Evolutionary conservation across 2,329 filamentous ascomycete species (phyloP).

Genomic region (Sporothrix phasma): DNA sequence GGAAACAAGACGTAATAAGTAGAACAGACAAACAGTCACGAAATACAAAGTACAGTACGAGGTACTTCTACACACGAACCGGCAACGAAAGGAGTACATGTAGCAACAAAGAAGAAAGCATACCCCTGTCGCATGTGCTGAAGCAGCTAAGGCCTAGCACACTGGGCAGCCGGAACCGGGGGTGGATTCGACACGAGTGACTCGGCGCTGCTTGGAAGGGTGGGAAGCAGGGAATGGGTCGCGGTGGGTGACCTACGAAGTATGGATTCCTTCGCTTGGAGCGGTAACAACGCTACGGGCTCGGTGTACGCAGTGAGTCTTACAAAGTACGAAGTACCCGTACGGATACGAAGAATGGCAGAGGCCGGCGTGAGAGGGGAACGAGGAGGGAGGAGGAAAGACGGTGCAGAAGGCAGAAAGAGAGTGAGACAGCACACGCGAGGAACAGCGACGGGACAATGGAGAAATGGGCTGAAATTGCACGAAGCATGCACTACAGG

Average conservation of each 20-base stretch:
- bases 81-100: not conserved
- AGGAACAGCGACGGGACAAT: not conserved
- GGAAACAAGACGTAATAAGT: too few species aligned
- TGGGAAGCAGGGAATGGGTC: not conserved
- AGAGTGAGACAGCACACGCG: not conserved
- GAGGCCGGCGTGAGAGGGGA: not conserved
- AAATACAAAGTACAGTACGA: too few species aligned
- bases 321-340: too few species aligned
- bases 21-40: too few species aligned
- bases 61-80: not conserved
- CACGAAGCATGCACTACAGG: not conserved
- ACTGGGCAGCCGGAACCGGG: not conserved
- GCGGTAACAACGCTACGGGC: not conserved
- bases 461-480: not conserved
- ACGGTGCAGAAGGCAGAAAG: not conserved
- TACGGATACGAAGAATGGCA: not conserved
- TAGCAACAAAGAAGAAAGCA: not conserved
- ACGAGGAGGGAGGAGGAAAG: not conserved
- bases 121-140: not conserved
- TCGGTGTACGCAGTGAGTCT: not conserved
- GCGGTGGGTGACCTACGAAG: not conserved
- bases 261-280: not conserved
- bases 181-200: not conserved
- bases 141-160: not conserved
- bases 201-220: not conserved